A percentile compares a stretch with the other conserved stretches of the same genome.
phyloP scores from a whole-genome alignment of 2,329 filamentous ascomycete genomes.

The Clarireedia sp. region DNA sequence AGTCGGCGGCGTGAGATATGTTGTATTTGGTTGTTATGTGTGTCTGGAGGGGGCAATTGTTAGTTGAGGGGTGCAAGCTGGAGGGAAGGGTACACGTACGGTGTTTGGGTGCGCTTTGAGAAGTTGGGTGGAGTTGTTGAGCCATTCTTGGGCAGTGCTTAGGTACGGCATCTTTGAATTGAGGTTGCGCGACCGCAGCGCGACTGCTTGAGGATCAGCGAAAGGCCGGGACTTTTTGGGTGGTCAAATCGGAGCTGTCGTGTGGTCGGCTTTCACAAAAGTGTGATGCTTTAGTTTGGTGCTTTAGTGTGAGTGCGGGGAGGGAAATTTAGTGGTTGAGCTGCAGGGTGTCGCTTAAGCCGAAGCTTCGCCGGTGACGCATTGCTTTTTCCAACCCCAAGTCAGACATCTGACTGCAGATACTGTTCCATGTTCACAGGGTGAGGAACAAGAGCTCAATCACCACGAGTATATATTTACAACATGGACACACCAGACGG shows the following conservation, averaged over 20 bases:
- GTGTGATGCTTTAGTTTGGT: not conserved
- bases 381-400: not conserved
- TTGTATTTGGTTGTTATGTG: constrained; percentile 90
- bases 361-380: not conserved
- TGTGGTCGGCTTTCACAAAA: too few relatives aligned
- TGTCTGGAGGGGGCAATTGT: constrained; percentile 47
- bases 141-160: constrained; percentile 79
- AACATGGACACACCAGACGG: not conserved
- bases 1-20: constrained; percentile 42
- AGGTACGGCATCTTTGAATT: constrained; percentile 64
- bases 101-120: constrained; percentile 79
- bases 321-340: not conserved
- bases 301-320: too few relatives aligned
- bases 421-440: not conserved
- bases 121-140: constrained; percentile 77
- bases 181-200: not conserved
- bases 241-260: too few relatives aligned
- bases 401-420: not conserved
- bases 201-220: too few relatives aligned
- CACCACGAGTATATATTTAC: not conserved
- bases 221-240: too few relatives aligned
- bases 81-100: constrained; percentile 42
- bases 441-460: not conserved
- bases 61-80: not conserved
- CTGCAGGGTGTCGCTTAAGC: not conserved